phyloP scores from a whole-genome alignment of 2,329 filamentous ascomycete species.

The Cladobotryum mycophilum region DNA sequence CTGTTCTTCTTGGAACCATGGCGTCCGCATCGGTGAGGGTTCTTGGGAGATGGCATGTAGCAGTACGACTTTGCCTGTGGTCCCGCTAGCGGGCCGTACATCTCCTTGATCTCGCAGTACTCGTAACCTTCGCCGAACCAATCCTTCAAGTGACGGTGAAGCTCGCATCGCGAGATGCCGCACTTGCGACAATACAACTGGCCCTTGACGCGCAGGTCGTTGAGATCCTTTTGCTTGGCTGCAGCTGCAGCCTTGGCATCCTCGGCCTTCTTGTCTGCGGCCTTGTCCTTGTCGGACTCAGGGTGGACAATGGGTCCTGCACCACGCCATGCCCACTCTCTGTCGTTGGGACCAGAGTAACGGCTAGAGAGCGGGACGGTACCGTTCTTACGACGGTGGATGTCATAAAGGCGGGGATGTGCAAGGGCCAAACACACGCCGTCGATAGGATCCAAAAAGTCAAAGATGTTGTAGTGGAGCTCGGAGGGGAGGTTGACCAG shows the following conservation, averaged over 20 bases:
- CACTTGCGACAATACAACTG: slow-evolving; percentile 59
- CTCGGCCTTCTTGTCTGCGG: neutral
- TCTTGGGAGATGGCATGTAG: slow-evolving; percentile 54
- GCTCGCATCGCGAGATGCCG: slow-evolving; percentile 54
- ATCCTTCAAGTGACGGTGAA: slow-evolving; percentile 54
- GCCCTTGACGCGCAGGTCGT: slow-evolving; percentile 46
- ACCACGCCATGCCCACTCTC: slow-evolving; percentile 58
- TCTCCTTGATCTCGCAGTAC: slow-evolving; percentile 55
- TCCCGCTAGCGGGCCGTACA: slow-evolving; percentile 45
- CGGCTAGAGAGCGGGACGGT: slow-evolving; percentile 50
- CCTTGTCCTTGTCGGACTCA: slow-evolving; percentile 13
- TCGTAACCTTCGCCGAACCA: slow-evolving; percentile 53
- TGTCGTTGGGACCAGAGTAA: slow-evolving; percentile 54
- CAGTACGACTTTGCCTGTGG: slow-evolving; percentile 45
- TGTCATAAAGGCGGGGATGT: slow-evolving; percentile 51
- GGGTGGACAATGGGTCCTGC: slow-evolving; percentile 39
- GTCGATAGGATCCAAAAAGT: slow-evolving; percentile 59
- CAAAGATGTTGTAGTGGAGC: slow-evolving; percentile 54
- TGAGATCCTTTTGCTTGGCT: slow-evolving; percentile 27
- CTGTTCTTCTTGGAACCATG: slow-evolving; percentile 33
- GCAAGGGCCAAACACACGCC: slow-evolving; percentile 56
- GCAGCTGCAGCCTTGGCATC: neutral
- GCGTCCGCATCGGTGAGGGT: slow-evolving; percentile 52
- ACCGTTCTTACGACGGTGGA: slow-evolving; percentile 52
- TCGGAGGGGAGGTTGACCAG: slow-evolving; percentile 51